Conservation (phyloP, 2,329 filamentous ascomycete genomes). For the Keithomyces neogunnii region DNA sequence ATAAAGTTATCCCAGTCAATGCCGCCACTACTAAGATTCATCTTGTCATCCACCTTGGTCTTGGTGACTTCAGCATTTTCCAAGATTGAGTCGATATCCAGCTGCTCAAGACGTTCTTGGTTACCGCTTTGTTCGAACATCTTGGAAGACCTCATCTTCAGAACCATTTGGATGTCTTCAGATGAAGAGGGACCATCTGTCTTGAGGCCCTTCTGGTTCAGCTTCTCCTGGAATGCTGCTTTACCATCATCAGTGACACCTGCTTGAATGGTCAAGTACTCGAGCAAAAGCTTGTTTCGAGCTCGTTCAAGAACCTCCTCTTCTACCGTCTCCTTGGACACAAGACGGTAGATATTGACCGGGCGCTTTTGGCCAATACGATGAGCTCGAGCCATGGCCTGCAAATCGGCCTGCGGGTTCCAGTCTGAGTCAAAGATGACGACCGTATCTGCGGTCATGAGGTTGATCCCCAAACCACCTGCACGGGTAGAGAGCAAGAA, state of each 20-base stretch:
- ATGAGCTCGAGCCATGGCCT: conserved; percentile 97
- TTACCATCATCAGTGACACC: conserved; percentile 94
- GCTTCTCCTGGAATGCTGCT: conserved; percentile 65
- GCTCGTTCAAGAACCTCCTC: conserved; percentile 95
- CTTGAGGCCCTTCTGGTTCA: conserved; percentile 67
- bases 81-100: conserved; percentile 94
- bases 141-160: conserved; percentile 96
- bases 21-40: conserved; percentile 82
- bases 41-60: conserved; percentile 88
- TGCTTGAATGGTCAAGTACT: conserved; percentile 94
- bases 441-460: conserved; percentile 98
- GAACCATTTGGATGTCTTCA: conserved; percentile 90
- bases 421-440: conserved; percentile 97
- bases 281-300: conserved; percentile 92
- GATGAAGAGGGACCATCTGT: conserved; percentile 78
- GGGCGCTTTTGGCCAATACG: conserved; percentile 95
- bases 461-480: conserved; percentile 94
- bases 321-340: conserved; percentile 97
- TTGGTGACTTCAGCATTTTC: conserved; percentile 96
- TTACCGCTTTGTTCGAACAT: conserved; percentile 98
- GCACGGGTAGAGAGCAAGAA: conserved; percentile 93
- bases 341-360: conserved; percentile 91
- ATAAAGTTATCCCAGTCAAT: conserved; percentile 87
- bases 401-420: conserved; percentile 96
- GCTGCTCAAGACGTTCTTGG: conserved; percentile 90